Evolutionary conservation across 2,329 filamentous ascomycete genomes (phyloP).

Genomic region (Thelonectria rubi): DNA sequence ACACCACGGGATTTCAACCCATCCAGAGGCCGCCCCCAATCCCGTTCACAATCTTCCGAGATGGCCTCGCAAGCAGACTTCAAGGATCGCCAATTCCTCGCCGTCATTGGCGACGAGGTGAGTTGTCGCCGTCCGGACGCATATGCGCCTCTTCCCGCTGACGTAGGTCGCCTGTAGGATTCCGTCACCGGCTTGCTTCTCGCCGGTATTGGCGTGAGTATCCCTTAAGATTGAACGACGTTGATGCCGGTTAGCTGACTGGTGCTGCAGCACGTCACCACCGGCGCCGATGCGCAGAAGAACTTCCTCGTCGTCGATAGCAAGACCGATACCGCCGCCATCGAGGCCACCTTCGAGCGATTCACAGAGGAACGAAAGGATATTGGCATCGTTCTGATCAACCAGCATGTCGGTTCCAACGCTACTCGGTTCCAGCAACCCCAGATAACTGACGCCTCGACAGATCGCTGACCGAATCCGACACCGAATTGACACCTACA

Average conservation of each 20-base stretch:
- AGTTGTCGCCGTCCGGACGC: slow-evolving; percentile 24
- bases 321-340: slow-evolving; percentile 89
- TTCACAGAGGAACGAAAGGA: slow-evolving; percentile 94
- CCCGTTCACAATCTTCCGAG: slow-evolving; percentile 30
- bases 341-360: slow-evolving; percentile 88
- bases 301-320: slow-evolving; percentile 97
- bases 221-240: slow-evolving; percentile 12
- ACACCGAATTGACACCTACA: slow-evolving; percentile 88
- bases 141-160: slow-evolving; percentile 32
- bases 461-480: slow-evolving; percentile 95
- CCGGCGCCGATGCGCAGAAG: slow-evolving; percentile 88
- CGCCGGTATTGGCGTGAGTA: slow-evolving; percentile 86
- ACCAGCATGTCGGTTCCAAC: slow-evolving; percentile 81
- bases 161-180: slow-evolving; percentile 66
- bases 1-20: slow-evolving; percentile 27
- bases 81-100: slow-evolving; percentile 93
- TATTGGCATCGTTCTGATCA: slow-evolving; percentile 95
- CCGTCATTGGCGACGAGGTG: slow-evolving; percentile 97
- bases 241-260: slow-evolving; percentile 1
- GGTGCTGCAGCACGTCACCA: slow-evolving; percentile 79
- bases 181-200: slow-evolving; percentile 95
- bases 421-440: not conserved
- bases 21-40: slow-evolving; percentile 10
- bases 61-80: slow-evolving; percentile 67
- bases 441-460: slow-evolving; percentile 32